A percentile compares a stretch with the other conserved stretches of the same genome.
phyloP scores from a whole-genome alignment of 345 rosid species.

The Arabis hirsuta region DNA sequence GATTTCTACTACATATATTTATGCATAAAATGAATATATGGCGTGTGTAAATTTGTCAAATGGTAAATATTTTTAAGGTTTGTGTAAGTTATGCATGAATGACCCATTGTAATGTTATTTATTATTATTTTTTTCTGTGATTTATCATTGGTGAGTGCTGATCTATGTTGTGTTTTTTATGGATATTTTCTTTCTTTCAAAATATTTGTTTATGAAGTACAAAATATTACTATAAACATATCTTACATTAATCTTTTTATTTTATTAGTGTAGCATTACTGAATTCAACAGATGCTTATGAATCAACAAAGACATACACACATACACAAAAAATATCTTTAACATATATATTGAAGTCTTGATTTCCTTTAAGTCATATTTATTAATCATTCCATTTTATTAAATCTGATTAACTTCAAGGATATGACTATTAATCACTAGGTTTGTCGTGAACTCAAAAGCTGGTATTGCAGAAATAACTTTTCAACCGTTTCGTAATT shows the following conservation, averaged over 20 bases:
- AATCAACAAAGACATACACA: too few species aligned
- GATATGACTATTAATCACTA: too few species aligned
- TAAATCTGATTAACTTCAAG: too few species aligned
- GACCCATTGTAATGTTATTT: not conserved
- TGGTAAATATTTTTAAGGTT: constrained; percentile 15
- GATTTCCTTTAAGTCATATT: too few species aligned
- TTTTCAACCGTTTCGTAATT: too few species aligned
- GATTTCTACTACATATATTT: constrained; percentile 8
- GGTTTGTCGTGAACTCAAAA: too few species aligned
- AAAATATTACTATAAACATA: not conserved
- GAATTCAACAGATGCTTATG: too few species aligned
- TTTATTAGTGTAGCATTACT: too few species aligned
- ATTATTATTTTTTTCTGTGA: not conserved
- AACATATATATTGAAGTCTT: too few species aligned
- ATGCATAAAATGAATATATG: not conserved
- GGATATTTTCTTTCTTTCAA: not conserved
- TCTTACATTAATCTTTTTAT: not conserved
- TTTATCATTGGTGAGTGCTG: constrained; percentile 28
- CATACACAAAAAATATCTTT: too few species aligned
- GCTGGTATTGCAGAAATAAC: too few species aligned
- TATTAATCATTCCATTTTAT: too few species aligned
- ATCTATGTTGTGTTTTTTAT: constrained; percentile 6
- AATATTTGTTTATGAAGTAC: constrained; percentile 25
- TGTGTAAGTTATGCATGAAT: constrained; percentile 16
- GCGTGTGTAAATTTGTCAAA: constrained; percentile 7